phyloP scores from a whole-genome alignment of 129 eudicot species.

The Lactuca sativa region DNA sequence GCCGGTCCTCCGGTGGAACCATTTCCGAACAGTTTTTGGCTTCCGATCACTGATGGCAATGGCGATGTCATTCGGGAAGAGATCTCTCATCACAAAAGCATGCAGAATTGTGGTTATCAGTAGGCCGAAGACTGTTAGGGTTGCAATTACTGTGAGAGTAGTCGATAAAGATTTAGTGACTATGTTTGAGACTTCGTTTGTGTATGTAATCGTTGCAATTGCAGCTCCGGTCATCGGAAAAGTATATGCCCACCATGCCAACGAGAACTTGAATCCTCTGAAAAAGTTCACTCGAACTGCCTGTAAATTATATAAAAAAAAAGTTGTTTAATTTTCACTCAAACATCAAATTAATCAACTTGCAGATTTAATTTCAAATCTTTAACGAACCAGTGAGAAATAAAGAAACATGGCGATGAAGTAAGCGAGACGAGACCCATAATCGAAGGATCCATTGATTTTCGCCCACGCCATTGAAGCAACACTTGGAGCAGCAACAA shows the following conservation, averaged over 20 bases:
- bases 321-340: background rate
- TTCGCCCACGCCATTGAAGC: constrained; percentile 86
- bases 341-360: too few relatives aligned
- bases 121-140: constrained; percentile 51
- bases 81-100: constrained; percentile 65
- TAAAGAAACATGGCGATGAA: constrained; percentile 79
- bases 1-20: constrained; percentile 59
- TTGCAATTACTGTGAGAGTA: constrained; percentile 42
- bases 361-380: too few relatives aligned
- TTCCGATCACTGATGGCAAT: constrained; percentile 72
- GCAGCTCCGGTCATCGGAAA: constrained; percentile 94
- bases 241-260: constrained; percentile 98
- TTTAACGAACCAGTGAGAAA: constrained; percentile 50
- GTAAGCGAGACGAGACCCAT: constrained; percentile 63
- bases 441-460: constrained; percentile 64
- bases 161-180: constrained; percentile 47
- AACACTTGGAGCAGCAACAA: constrained; percentile 79
- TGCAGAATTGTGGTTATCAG: constrained; percentile 65
- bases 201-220: constrained; percentile 67
- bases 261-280: constrained; percentile 79
- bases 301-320: constrained; percentile 33
- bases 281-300: constrained; percentile 84
- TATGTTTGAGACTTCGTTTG: constrained; percentile 51
- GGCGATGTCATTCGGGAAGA: constrained; percentile 79
- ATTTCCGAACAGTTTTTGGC: constrained; percentile 42